Evolutionary conservation across 768 basidiomycete genomes (phyloP).

Genomic region (Russula foetens): DNA sequence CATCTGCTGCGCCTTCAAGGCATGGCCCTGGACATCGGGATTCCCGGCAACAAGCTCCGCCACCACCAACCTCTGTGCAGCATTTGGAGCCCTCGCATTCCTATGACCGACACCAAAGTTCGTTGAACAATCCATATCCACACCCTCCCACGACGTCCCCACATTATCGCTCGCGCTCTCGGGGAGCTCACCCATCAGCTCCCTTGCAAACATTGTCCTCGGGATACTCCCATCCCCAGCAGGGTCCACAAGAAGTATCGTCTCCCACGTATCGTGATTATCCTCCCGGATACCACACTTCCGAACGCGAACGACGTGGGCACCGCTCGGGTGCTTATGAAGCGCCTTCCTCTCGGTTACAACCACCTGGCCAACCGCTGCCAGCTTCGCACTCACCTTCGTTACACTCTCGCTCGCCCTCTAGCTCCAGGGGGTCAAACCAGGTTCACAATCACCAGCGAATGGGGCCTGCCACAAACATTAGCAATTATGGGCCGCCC

Average conservation of each 20-base stretch:
- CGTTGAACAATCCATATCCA: slow-evolving; percentile 9
- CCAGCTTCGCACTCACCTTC: slow-evolving; percentile 18
- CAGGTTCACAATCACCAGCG: slow-evolving; percentile 61
- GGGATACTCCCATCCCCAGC: slow-evolving; percentile 14
- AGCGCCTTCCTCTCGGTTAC: slow-evolving; percentile 1
- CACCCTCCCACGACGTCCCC: slow-evolving; percentile 1
- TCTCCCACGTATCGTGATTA: slow-evolving; percentile 18
- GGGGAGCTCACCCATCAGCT: slow-evolving; percentile 14
- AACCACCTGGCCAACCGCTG: slow-evolving; percentile 4
- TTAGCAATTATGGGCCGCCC: slow-evolving; percentile 37
- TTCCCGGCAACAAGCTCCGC: slow-evolving; percentile 22
- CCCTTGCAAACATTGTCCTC: slow-evolving; percentile 15
- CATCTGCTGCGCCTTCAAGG: slow-evolving; percentile 7
- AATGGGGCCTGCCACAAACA: slow-evolving; percentile 51
- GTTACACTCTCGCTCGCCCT: slow-evolving; percentile 39
- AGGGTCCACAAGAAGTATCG: slow-evolving; percentile 15
- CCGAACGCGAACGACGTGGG: slow-evolving; percentile 10
- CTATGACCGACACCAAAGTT: slow-evolving; percentile 11
- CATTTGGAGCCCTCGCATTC: slow-evolving; percentile 10
- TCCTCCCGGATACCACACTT: slow-evolving; percentile 2
- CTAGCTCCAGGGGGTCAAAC: slow-evolving; percentile 22
- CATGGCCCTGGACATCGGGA: slow-evolving; percentile 26
- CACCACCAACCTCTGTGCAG: slow-evolving; percentile 23
- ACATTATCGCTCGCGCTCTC: slow-evolving; percentile 10
- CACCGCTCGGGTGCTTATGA: slow-evolving; percentile 10